Evolutionary conservation across 148 eudicot genomes (phyloP).

Genomic region (Dysphania ambrosioides): DNA sequence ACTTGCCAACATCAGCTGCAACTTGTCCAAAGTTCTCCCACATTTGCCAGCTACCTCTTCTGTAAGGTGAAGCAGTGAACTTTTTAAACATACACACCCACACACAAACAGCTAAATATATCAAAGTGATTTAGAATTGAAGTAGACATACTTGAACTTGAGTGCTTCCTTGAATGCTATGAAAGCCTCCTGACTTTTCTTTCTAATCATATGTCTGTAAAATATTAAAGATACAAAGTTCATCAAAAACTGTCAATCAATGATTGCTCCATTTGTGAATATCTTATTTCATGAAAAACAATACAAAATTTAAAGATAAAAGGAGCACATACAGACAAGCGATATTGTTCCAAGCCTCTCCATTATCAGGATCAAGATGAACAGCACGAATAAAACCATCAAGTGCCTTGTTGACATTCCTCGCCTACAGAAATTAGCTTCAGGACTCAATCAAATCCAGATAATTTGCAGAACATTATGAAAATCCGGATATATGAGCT

Average conservation of each 20-base stretch:
- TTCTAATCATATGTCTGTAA: constrained; percentile 74
- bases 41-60: constrained; percentile 93
- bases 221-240: not conserved
- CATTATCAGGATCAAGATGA: constrained; percentile 94
- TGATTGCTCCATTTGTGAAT: not conserved
- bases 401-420: constrained; percentile 75
- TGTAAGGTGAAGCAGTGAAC: constrained; percentile 24
- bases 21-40: constrained; percentile 91
- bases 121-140: constrained; percentile 12
- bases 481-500: not conserved
- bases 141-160: constrained; percentile 63
- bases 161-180: constrained; percentile 87
- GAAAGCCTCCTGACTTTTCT: constrained; percentile 67
- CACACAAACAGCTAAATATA: not conserved
- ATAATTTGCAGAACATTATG: not conserved
- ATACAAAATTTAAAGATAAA: not conserved
- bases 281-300: not conserved
- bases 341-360: constrained; percentile 98
- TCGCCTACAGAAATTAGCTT: constrained; percentile 46
- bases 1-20: constrained; percentile 81
- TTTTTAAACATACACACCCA: not conserved
- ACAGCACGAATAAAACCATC: constrained; percentile 90
- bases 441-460: constrained; percentile 6
- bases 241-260: constrained; percentile 15
- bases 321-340: constrained; percentile 73